Evolutionary conservation across 2,329 filamentous ascomycete genomes (phyloP).

Genomic region (Periconia sp.): DNA sequence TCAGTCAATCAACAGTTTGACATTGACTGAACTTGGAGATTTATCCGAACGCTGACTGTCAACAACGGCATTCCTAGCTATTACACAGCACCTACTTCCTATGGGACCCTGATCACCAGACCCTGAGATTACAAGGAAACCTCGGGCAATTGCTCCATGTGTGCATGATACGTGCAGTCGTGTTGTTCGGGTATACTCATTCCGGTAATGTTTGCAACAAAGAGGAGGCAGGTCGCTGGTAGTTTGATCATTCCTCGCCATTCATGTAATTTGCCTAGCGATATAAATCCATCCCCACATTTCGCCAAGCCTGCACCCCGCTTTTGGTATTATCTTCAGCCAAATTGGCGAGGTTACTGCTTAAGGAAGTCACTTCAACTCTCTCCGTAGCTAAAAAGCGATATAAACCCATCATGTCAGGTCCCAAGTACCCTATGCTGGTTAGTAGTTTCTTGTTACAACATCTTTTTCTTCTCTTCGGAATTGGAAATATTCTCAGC

Average conservation of each 20-base stretch:
- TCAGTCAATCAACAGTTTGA: neutral
- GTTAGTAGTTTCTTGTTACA: conserved; percentile 14
- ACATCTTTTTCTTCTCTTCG: neutral
- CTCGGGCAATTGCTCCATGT: too few species aligned
- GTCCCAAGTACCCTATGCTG: conserved; percentile 9
- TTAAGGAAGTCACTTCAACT: conserved; percentile 1
- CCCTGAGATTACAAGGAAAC: too few species aligned
- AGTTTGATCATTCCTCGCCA: neutral
- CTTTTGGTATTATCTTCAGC: conserved; percentile 17
- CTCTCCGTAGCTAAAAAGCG: conserved; percentile 5
- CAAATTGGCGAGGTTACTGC: neutral
- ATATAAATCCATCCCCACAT: conserved; percentile 8
- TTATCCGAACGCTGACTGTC: too few species aligned
- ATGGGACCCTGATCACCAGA: too few species aligned
- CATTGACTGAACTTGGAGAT: neutral
- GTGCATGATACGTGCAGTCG: too few species aligned
- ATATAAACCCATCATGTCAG: conserved; percentile 11
- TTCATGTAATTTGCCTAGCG: neutral
- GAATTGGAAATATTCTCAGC: neutral
- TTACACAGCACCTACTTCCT: too few species aligned
- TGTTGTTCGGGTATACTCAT: too few species aligned
- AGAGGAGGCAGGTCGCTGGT: too few species aligned
- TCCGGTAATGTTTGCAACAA: too few species aligned
- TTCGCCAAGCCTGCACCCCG: conserved; percentile 28
- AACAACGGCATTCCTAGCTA: too few species aligned